These are phyloP conservation scores for Xylaria sp. DNA, from an alignment of 2,329 filamentous ascomycete species.

Conservation along the genomic window DNA sequence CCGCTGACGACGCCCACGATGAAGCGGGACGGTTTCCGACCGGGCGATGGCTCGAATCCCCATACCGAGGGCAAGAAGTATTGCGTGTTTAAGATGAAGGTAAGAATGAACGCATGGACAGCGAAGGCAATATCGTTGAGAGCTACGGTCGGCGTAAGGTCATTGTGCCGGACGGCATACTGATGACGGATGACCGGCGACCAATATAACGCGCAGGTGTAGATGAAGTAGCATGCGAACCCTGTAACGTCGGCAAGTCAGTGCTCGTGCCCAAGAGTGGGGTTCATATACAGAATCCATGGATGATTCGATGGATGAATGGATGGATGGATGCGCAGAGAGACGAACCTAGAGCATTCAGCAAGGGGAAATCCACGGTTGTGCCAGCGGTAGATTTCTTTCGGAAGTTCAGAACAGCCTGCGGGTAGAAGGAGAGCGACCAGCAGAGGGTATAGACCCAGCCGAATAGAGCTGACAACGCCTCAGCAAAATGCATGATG, in stretches of 20 bases:
- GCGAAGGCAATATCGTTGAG: conserved; percentile 91
- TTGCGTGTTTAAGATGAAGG: conserved; percentile 69
- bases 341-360: conserved; percentile 58
- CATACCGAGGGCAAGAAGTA: conserved; percentile 66
- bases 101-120: conserved; percentile 70
- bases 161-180: conserved; percentile 74
- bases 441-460: conserved; percentile 73
- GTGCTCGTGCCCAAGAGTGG: not conserved
- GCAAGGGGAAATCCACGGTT: conserved; percentile 78
- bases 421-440: conserved; percentile 91
- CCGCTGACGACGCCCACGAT: conserved; percentile 67
- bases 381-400: conserved; percentile 76
- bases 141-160: conserved; percentile 74
- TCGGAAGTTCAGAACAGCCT: conserved; percentile 72
- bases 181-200: conserved; percentile 71
- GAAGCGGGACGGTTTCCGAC: conserved; percentile 51
- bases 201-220: conserved; percentile 70
- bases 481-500: conserved; percentile 40
- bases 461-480: conserved; percentile 57
- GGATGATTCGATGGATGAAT: not conserved
- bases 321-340: not conserved
- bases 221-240: conserved; percentile 70
- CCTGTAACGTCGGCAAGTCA: conserved; percentile 37
- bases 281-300: not conserved
- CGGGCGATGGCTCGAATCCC: conserved; percentile 61